Conservation (phyloP, 2,329 filamentous ascomycete genomes). For the Gyromitra esculenta region DNA sequence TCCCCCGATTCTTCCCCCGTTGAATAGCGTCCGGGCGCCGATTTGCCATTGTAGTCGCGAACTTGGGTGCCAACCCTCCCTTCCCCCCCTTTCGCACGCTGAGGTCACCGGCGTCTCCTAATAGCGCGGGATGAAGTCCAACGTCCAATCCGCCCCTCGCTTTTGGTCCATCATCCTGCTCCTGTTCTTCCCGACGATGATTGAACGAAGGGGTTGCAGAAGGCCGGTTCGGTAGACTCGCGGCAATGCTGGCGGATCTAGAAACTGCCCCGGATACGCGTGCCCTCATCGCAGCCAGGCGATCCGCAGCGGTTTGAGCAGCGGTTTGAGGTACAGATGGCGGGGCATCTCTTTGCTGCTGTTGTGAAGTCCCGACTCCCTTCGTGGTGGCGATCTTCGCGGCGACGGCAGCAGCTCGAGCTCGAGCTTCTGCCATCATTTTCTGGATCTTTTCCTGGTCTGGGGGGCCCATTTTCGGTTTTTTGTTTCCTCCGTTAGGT, state of each 20-base stretch:
- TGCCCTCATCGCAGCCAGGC: conserved; percentile 80
- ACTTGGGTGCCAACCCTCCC: conserved; percentile 64
- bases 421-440: conserved; percentile 58
- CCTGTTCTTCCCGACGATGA: conserved; percentile 59
- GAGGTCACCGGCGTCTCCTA: conserved; percentile 65
- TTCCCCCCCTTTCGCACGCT: conserved; percentile 61
- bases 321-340: conserved; percentile 37
- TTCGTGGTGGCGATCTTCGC: conserved; percentile 53
- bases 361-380: conserved; percentile 37
- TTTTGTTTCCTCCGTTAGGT: conserved; percentile 47
- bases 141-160: conserved; percentile 77
- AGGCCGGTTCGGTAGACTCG: conserved; percentile 52
- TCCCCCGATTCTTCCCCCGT: conserved; percentile 60
- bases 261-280: conserved; percentile 79
- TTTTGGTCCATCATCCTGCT: conserved; percentile 64
- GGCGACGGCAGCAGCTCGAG: conserved; percentile 56
- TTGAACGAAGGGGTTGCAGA: conserved; percentile 59
- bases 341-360: conserved; percentile 25
- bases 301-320: conserved; percentile 67
- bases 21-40: conserved; percentile 64
- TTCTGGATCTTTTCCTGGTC: conserved; percentile 57
- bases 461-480: conserved; percentile 49
- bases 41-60: conserved; percentile 67
- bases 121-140: conserved; percentile 78
- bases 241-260: conserved; percentile 61